phyloP scores from a whole-genome alignment of 1,139 yeast genomes.

The Kodamaea sp. region DNA sequence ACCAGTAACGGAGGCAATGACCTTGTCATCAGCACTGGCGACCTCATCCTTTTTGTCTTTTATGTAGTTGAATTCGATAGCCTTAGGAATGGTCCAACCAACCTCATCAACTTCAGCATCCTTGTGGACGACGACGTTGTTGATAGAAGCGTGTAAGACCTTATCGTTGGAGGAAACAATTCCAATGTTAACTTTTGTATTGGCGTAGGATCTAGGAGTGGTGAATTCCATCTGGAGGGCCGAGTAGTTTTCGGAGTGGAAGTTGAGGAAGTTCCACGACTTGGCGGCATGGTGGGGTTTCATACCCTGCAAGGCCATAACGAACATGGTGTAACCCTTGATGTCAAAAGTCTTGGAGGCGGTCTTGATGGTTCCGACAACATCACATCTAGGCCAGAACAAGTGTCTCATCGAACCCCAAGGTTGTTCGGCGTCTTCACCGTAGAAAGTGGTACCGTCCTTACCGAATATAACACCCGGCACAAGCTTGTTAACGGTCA shows the following conservation, averaged over 20 bases:
- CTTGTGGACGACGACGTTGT: constrained; percentile 65
- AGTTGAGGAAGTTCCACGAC: constrained; percentile 90
- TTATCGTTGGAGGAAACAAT: constrained; percentile 66
- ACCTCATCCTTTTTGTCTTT: constrained; percentile 37
- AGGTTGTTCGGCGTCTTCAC: constrained; percentile 76
- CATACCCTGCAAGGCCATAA: constrained; percentile 99
- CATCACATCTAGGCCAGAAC: constrained; percentile 90
- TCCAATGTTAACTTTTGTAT: constrained; percentile 78
- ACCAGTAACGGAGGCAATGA: constrained; percentile 51
- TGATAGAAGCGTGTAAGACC: constrained; percentile 63
- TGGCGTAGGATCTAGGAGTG: constrained; percentile 88
- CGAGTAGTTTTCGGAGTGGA: constrained; percentile 73
- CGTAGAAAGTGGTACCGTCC: constrained; percentile 83
- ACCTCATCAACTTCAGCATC: constrained; percentile 68
- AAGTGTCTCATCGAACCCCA: constrained; percentile 98
- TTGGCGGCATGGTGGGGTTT: constrained; percentile 99
- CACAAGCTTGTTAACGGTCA: constrained; percentile 60
- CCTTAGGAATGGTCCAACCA: constrained; percentile 89
- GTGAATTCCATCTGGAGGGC: constrained; percentile 94
- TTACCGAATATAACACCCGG: constrained; percentile 90
- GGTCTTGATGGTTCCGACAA: constrained; percentile 59
- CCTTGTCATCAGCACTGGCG: constrained; percentile 27
- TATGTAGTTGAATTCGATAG: constrained; percentile 62
- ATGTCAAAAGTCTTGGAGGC: constrained; percentile 31
- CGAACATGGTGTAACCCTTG: constrained; percentile 76